Evolutionary conservation across 495 filamentous ascomycete species (phyloP), one percentile per base, ranked within the genome.

Genomic region (Penicillium silybi): DNA sequence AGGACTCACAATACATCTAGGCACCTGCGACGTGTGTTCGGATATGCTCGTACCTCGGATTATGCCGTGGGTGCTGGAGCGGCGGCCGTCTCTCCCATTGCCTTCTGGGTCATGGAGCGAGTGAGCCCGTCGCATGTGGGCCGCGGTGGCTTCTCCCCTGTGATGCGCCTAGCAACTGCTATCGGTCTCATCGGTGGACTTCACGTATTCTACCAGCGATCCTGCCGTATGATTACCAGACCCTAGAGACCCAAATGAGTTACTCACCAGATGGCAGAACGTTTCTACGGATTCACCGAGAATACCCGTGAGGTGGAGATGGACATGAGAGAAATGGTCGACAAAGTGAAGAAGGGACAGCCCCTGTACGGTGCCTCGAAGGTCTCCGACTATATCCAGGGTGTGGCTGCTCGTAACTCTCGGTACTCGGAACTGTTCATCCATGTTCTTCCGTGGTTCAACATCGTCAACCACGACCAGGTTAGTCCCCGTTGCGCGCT

Each of bases 301-400:
- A 97, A 98, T 73, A 71, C 82, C 39, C 84, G 95, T 50, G 93
- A 98, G 65, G 74, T 92, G 25, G 89, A 96, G 37, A 87, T 92
- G 85, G 93, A 98, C 66, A 98, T 96, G 90, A 82, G 81, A 48
- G 93, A 98, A 77, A 98, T 98, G 93, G 91, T 96, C 4, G 81
- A 84, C 63, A 91, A 89, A 67, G 91, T 97, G 60, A 97, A 97
- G 78, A 82, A 76, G 43, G 92, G 90, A 42, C 80, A 95, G 70
- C 83, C 95, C 17, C 72, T 97, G n/a, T 98, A 98, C 68, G 93
- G 93, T 51, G 80, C 76, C 48, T 90, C 86, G 48, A 74, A 70
- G 19, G 66, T 96, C 49, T 85, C 87, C 20, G 80, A 89, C 50
- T 86, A 97, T 68, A 84, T 96, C 76, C 93, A 98, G 73, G 95